Percentiles rank a stretch among this genome's conserved stretches.
phyloP scores from a whole-genome alignment of 75 land plant genomes.

The Larix kaempferi region DNA sequence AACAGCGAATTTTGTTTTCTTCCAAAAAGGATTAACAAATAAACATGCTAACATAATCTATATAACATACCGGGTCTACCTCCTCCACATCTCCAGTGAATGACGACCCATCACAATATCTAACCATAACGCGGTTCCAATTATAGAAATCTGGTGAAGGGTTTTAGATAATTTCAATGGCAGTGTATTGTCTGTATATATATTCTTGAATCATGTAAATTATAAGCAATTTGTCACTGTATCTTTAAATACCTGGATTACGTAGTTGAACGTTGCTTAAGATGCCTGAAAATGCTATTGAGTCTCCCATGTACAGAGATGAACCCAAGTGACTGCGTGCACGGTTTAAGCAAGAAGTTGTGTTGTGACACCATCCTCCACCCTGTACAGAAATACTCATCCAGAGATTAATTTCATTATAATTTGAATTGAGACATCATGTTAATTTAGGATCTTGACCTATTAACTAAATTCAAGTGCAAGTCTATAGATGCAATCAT shows the following conservation, averaged over 20 bases:
- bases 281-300: conserved; percentile 27
- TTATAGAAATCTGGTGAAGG: conserved; percentile 33
- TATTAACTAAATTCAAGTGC: no score
- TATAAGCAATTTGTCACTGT: neutral
- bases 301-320: conserved; percentile 28
- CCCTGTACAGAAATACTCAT: conserved; percentile 20
- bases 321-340: conserved; percentile 44
- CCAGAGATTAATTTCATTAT: no score
- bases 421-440: no score
- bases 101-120: conserved; percentile 44
- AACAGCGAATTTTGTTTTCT: no score
- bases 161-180: neutral
- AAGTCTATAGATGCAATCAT: no score
- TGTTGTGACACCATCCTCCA: conserved; percentile 41
- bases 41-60: neutral
- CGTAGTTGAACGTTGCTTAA: conserved; percentile 19
- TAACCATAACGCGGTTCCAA: conserved; percentile 42
- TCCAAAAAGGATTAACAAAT: no score
- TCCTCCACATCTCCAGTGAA: conserved; percentile 29
- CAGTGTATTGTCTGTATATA: neutral
- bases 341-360: conserved; percentile 15
- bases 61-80: neutral
- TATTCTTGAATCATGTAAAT: no score
- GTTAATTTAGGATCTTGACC: no score
- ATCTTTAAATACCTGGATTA: conserved; percentile 47